Evolutionary conservation across 768 basidiomycete genomes (phyloP).

Genomic region (Trichaptum fuscoviolaceum): DNA sequence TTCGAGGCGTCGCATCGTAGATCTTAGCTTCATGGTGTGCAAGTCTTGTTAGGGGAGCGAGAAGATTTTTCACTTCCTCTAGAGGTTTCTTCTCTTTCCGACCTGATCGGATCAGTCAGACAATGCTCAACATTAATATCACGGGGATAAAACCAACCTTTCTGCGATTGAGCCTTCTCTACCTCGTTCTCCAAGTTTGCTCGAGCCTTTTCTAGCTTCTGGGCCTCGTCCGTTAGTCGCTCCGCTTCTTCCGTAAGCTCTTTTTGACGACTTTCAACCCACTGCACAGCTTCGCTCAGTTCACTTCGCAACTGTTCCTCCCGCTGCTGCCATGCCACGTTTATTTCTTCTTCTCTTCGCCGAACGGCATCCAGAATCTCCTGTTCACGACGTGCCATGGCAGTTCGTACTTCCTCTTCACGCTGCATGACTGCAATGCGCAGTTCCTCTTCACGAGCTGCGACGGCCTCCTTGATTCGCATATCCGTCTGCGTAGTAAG

Average conservation of each 20-base stretch:
- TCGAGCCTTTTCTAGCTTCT: slow-evolving; percentile 37
- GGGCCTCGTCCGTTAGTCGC: slow-evolving; percentile 41
- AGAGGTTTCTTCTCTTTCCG: slow-evolving; percentile 55
- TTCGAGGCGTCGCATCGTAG: slow-evolving; percentile 18
- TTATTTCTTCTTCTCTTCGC: slow-evolving; percentile 56
- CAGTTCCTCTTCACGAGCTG: slow-evolving; percentile 63
- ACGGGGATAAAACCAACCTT: background rate
- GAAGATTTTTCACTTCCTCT: slow-evolving; percentile 72
- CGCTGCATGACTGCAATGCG: slow-evolving; percentile 57
- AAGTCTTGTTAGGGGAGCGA: slow-evolving; percentile 43
- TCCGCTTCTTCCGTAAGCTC: slow-evolving; percentile 50
- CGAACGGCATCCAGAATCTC: slow-evolving; percentile 68
- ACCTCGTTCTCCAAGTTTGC: slow-evolving; percentile 11
- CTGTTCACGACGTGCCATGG: slow-evolving; percentile 62
- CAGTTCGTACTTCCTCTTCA: slow-evolving; percentile 63
- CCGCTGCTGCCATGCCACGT: slow-evolving; percentile 49
- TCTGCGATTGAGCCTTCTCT: background rate
- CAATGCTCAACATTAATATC: background rate
- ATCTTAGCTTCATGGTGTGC: slow-evolving; percentile 15
- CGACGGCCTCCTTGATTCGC: slow-evolving; percentile 52
- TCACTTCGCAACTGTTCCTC: slow-evolving; percentile 50
- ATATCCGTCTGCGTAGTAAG: slow-evolving; percentile 32
- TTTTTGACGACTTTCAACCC: slow-evolving; percentile 45
- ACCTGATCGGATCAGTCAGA: slow-evolving; percentile 23
- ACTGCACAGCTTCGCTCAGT: slow-evolving; percentile 35